Evolutionary conservation across 1,139 yeast species (phyloP), one percentile per base, ranked within the genome.

Genomic region (Geotrichum candidum): DNA sequence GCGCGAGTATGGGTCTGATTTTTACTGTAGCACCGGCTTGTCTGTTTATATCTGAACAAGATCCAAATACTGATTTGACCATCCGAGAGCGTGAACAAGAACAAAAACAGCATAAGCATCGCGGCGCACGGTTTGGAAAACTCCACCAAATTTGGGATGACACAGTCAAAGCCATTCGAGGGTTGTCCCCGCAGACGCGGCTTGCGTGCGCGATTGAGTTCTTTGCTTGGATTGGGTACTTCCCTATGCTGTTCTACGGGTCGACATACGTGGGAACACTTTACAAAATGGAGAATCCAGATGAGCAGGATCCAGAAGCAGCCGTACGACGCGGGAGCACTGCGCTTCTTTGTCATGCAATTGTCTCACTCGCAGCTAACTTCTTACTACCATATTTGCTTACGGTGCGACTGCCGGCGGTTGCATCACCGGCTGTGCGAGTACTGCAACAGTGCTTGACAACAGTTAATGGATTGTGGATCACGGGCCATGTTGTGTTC

Each of bases 191-290:
- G 2, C 82, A 78, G 64, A 78, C 79, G 0, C 75, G 73, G 60
- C 68, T 73, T 1, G 79, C 80, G 2, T 80, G 83, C 61, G 69
- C 68, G 58, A 78, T 80, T 2, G 82, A 81, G 65, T 79, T 80
- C 59, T 79, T 79, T 68, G 84, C 84, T 0, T 81, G 84, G 84
- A 77, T 81, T 41, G 84, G 84, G 0, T 81, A 78, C 64, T 78
- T 78, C 64, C 83, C 83, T 1, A 76, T 80, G 78, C 66, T 81
- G 9, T 80, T 80, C 61, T 81, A 81, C 65, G 78, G 82, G 1
- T 79, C 83, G 2, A 79, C 83, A 0, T 80, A 79, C 66, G 82
- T 80, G 53, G 83, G 83, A 1, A 82, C 78, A 56, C 66, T 80
- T 31, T 79, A 76, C 67, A 73, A 77, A 45, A 73, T 69, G 57